Evolutionary conservation across 306 rosid genomes (phyloP).

Genomic region (cucumber (Cucumis sativus)): DNA sequence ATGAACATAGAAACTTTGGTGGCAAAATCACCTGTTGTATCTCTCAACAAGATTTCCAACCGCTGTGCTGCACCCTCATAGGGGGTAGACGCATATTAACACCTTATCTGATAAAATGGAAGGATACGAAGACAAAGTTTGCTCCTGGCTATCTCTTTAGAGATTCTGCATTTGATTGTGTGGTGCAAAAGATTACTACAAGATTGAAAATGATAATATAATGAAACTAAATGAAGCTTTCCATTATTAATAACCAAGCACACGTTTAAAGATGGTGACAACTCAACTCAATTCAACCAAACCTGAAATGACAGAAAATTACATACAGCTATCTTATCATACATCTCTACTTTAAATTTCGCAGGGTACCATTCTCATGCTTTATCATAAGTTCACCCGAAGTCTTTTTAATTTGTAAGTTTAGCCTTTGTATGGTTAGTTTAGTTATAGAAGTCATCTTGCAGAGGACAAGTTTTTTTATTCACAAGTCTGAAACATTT

Average conservation of each 20-base stretch:
- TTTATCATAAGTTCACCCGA: background rate
- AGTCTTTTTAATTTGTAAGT: background rate
- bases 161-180: conserved; percentile 39
- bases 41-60: background rate
- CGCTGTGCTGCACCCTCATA: background rate
- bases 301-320: background rate
- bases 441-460: background rate
- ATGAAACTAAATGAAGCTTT: background rate
- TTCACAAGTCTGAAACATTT: background rate
- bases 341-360: background rate
- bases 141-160: conserved; percentile 28
- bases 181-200: background rate
- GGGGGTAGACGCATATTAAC: background rate
- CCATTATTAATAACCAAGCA: background rate
- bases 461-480: background rate
- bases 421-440: background rate
- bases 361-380: background rate
- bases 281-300: background rate
- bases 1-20: background rate
- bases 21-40: background rate
- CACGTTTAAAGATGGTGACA: background rate
- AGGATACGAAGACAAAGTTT: conserved; percentile 12
- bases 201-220: background rate
- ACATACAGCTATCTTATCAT: background rate
- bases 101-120: background rate